Base-by-base conservation (phyloP, 129 eudicot genomes). In the Ambrosia artemisiifolia region DNA sequence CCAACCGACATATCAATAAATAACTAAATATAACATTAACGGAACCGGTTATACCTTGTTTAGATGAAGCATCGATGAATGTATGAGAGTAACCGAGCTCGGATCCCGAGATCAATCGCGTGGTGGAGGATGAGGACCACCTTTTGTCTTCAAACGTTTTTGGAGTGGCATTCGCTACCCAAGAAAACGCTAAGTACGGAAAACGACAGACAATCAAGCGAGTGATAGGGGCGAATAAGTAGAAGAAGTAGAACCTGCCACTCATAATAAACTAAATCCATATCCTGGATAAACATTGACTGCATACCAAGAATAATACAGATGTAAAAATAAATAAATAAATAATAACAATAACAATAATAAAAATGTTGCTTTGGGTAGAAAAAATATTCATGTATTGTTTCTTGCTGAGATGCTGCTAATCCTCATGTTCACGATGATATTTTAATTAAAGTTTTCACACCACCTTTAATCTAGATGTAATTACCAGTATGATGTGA, bases 51-150 rank as follows among this genome's bases (percentile, higher is more conserved):
- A n/a, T 71, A 89, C 96, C 96, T 80, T 85, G 81, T 61, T 79
- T 90, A 19, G 83, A 60, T 9, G 78, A 78, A 12, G 83, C 87
- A 61, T 88, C 95, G 69, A 88, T 76, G 73, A 91, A 88, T 63
- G 91, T 80, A 17, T 73, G 90, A 28, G 87, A 81, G 55, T 75
- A 69, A 63, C 78, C 70, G 69, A 74, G 69, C 42, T 78, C 85
- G 46, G 85, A 77, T 70, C 71, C 76, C 35, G 87, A 79, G 18
- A 65, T 28, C 70, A 87, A 50, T 17, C 16, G 60, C 6, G 75
- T 3, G 60, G 55, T 42, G 10, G 70, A 75, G 9, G 71, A 57
- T 24, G 83, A 43, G 12, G 84, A 63, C 24, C 80, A 74, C 11
- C 54, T 62, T 7, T 77, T 67, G 18, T 79, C 85, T 8, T 72